Evolutionary conservation across 495 filamentous ascomycete species (phyloP).

Genomic region (Aspergillus baeticus): DNA sequence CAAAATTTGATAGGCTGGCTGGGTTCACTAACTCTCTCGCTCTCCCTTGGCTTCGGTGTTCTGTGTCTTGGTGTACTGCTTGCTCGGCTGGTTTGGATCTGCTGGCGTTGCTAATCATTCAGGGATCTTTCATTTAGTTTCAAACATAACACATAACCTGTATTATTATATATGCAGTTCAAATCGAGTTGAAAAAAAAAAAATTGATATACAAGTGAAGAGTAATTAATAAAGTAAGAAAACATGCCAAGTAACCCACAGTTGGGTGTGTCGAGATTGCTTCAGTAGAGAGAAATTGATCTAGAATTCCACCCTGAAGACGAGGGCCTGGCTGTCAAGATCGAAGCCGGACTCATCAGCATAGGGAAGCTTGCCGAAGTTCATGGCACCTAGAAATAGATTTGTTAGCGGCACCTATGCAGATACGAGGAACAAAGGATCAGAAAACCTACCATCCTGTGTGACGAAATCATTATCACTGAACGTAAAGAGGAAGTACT

Average conservation of each 20-base stretch:
- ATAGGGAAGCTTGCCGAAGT: constrained; percentile 61
- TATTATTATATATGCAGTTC: background rate
- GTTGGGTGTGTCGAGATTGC: no score
- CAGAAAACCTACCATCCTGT: constrained; percentile 57
- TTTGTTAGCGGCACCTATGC: background rate
- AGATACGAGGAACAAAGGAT: background rate
- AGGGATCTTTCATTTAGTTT: no score
- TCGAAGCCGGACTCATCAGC: constrained; percentile 61
- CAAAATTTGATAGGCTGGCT: no score
- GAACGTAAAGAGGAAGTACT: constrained; percentile 68
- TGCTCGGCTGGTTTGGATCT: no score
- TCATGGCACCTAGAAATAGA: constrained; percentile 50
- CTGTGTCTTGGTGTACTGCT: background rate
- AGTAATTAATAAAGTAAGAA: no score
- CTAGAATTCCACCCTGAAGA: constrained; percentile 64
- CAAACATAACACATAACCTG: no score
- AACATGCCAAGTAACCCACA: no score
- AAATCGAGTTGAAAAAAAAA: background rate
- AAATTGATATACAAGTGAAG: background rate
- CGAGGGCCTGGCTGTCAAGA: constrained; percentile 68
- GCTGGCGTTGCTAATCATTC: no score
- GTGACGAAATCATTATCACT: constrained; percentile 84
- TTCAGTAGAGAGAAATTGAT: no score
- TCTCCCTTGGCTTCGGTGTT: background rate
- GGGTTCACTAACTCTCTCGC: no score